Evolutionary conservation across 108 stramenopile genomes (phyloP), one percentile per base, ranked within the genome.

Genomic region (Cyclotella kingstonii): DNA sequence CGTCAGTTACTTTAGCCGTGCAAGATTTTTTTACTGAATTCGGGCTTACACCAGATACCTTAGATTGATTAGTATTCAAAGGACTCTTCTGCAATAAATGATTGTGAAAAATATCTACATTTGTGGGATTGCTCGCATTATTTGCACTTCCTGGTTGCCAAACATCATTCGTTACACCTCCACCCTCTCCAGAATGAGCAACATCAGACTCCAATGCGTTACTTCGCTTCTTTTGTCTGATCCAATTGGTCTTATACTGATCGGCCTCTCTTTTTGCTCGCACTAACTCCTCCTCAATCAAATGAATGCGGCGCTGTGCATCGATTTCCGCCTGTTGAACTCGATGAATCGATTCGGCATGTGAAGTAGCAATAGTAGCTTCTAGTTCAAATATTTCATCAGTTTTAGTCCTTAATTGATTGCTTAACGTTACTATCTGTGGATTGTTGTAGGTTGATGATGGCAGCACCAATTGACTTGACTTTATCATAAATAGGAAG

Each of bases 281-380:
- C 1, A 60, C 54, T 22, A 68, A 51, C 29, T 76, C 66, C 54
- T 76, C 74, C 42, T 76, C 54, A 1, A 63, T 52, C n/a, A 61
- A 38, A 51, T 63, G 65, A 3, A 67, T 55, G 8, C 43, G 40
- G 15, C 45, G 18, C 22, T 43, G 27, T 0, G 73, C 73, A 8
- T 63, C 49, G 4, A 14, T 31, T 51, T 72, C 62, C 39, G 71
- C 53, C 0, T n/a, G 18, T 39, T 58, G 30, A 17, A 26, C 39
- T 5, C 45, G 48, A n/a, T 52, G 50, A 19, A 29, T 26, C 3
- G 56, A 64, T 54, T 65, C 58, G 12, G 49, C 31, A 9, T 39
- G 29, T 36, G 56, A 42, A 12, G 63, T 28, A 27, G 59, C 65
- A 3, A 65, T 58, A 15, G 17, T 48, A 34, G 59, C 50, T 54